Conservation (phyloP, 345 rosid genomes). For the Erysimum cheiranthoides region DNA sequence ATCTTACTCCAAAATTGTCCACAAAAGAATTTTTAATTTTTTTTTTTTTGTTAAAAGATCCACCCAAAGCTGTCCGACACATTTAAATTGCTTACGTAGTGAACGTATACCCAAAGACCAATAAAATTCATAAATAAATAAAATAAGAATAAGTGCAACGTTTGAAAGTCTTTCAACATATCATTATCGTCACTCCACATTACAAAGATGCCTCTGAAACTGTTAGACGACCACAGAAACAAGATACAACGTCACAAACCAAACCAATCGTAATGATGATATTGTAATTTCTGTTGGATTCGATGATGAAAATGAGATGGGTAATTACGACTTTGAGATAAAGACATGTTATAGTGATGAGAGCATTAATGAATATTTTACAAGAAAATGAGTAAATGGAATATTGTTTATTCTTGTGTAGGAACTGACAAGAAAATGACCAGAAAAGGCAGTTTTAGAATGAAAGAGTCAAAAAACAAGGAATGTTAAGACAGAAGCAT, state of each 20-base stretch:
- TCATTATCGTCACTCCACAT: conserved; percentile 36
- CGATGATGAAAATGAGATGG: conserved; percentile 30
- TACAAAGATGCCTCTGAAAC: conserved; percentile 35
- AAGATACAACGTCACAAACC: conserved; percentile 34
- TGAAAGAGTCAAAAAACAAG: conserved; percentile 46
- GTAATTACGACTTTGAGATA: conserved; percentile 33
- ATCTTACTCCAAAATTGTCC: background rate
- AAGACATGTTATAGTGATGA: conserved; percentile 23
- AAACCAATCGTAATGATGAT: conserved; percentile 29
- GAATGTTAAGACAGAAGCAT: conserved; percentile 36
- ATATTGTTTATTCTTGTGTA: conserved; percentile 36
- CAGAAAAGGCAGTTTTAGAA: conserved; percentile 44
- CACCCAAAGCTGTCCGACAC: conserved; percentile 31
- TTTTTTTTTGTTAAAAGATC: background rate
- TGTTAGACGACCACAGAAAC: conserved; percentile 19
- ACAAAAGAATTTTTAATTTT: conserved; percentile 2
- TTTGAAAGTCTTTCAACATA: conserved; percentile 31
- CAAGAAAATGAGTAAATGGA: conserved; percentile 40
- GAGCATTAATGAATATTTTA: conserved; percentile 22
- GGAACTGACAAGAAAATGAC: conserved; percentile 43
- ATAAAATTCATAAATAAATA: background rate
- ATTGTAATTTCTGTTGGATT: conserved; percentile 20
- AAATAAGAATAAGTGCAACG: background rate
- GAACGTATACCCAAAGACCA: conserved; percentile 20
- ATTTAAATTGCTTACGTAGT: conserved; percentile 37